These are phyloP conservation scores for Spizellomyces punctatus DNA, from an alignment of 192 early-diverging fungal species.

Conservation along the genomic window DNA sequence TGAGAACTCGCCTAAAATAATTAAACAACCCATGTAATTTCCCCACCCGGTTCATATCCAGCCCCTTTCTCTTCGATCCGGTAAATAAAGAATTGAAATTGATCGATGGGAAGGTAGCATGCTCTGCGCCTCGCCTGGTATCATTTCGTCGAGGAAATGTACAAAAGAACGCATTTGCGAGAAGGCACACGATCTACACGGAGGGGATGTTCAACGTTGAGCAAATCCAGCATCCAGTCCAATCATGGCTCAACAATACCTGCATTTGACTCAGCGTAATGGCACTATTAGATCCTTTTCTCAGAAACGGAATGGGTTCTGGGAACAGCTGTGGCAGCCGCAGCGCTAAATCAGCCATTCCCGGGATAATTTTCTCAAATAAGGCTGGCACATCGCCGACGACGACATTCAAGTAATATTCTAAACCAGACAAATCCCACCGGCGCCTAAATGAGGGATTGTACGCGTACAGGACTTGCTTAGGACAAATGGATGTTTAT, in stretches of 20 bases:
- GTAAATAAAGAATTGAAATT: slow-evolving; percentile 40
- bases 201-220: too few relatives aligned
- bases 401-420: slow-evolving; percentile 9
- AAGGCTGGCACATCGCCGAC: neutral
- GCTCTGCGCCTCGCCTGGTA: slow-evolving; percentile 21
- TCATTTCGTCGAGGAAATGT: slow-evolving; percentile 43
- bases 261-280: slow-evolving; percentile 49
- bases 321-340: slow-evolving; percentile 31
- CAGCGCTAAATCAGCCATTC: slow-evolving; percentile 41
- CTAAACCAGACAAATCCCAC: slow-evolving; percentile 34
- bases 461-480: slow-evolving; percentile 29
- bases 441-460: slow-evolving; percentile 15
- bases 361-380: slow-evolving; percentile 27
- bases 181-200: slow-evolving; percentile 36
- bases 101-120: slow-evolving; percentile 35
- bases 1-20: slow-evolving; percentile 37
- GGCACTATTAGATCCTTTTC: slow-evolving; percentile 26
- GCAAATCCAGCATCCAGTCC: too few relatives aligned
- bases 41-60: slow-evolving; percentile 11
- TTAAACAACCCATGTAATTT: slow-evolving; percentile 43
- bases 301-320: slow-evolving; percentile 41
- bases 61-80: slow-evolving; percentile 12
- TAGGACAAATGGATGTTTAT: neutral
- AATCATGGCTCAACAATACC: slow-evolving; percentile 2
- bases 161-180: slow-evolving; percentile 55